These are phyloP conservation scores for Aspergillus tubingensis DNA, from an alignment of 2,329 filamentous ascomycete species.

Conservation along the genomic window DNA sequence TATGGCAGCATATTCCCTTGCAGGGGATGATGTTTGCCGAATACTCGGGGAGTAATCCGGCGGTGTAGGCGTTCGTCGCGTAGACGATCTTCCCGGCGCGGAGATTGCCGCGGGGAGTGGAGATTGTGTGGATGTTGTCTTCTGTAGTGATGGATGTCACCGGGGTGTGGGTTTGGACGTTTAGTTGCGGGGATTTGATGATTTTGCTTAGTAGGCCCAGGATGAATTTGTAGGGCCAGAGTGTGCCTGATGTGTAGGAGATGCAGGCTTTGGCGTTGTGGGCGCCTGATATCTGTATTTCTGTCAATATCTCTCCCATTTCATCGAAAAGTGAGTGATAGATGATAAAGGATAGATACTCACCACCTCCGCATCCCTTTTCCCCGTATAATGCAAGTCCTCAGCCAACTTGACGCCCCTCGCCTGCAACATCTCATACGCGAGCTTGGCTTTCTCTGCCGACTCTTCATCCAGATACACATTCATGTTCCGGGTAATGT, in stretches of 20 bases:
- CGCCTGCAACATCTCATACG: constrained; percentile 35
- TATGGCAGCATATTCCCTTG: constrained; percentile 57
- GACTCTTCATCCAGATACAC: constrained; percentile 41
- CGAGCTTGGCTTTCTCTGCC: constrained; percentile 29
- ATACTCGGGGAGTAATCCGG: constrained; percentile 70
- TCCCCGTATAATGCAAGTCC: constrained; percentile 32
- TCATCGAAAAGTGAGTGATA: neutral
- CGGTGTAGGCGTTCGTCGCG: constrained; percentile 83
- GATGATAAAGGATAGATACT: constrained; percentile 3
- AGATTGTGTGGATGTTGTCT: constrained; percentile 52
- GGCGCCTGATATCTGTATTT: constrained; percentile 38
- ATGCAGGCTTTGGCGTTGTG: constrained; percentile 43
- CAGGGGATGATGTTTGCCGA: constrained; percentile 74
- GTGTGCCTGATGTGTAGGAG: constrained; percentile 37
- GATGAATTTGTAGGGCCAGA: constrained; percentile 77
- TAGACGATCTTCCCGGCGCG: constrained; percentile 67
- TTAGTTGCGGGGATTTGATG: constrained; percentile 48
- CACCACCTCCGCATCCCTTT: constrained; percentile 34
- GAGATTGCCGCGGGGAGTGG: constrained; percentile 65
- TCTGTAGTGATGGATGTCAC: constrained; percentile 35
- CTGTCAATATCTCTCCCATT: no score
- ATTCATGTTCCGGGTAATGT: constrained; percentile 45
- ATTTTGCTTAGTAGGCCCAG: constrained; percentile 67
- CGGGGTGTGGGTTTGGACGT: constrained; percentile 57
- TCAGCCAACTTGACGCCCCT: constrained; percentile 31